Conservation (phyloP, 1,284 basidiomycete genomes). For the Apiotrichum brassicae region DNA sequence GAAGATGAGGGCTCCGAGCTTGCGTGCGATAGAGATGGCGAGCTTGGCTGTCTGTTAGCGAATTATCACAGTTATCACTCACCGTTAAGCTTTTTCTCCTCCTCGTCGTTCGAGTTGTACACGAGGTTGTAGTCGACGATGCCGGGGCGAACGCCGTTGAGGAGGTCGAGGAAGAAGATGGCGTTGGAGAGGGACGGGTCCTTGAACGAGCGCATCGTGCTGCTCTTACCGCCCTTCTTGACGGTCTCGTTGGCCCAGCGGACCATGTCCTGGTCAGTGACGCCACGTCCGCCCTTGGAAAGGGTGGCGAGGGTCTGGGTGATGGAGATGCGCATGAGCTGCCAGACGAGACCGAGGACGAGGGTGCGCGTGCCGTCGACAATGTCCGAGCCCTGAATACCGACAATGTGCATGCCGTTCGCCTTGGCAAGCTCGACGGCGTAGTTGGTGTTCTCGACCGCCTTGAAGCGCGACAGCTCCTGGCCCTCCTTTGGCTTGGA, state of each 20-base stretch:
- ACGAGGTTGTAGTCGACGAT: constrained; percentile 90
- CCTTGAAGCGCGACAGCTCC: constrained; percentile 88
- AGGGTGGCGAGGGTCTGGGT: constrained; percentile 80
- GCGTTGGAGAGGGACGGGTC: constrained; percentile 86
- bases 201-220: constrained; percentile 81
- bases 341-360: constrained; percentile 94
- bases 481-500: constrained; percentile 84
- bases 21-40: constrained; percentile 94
- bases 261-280: constrained; percentile 89
- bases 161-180: constrained; percentile 86
- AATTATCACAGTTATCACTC: constrained; percentile 26
- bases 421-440: constrained; percentile 85
- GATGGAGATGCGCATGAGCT: constrained; percentile 86
- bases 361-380: constrained; percentile 87
- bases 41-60: constrained; percentile 63
- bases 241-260: constrained; percentile 92
- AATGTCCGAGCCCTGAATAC: constrained; percentile 96
- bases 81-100: constrained; percentile 91
- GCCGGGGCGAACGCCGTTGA: constrained; percentile 85
- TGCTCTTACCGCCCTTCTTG: constrained; percentile 61
- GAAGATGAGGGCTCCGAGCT: constrained; percentile 95
- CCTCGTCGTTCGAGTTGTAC: constrained; percentile 52
- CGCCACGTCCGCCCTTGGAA: constrained; percentile 65
- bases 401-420: constrained; percentile 91
- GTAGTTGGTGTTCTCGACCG: constrained; percentile 98